Evolutionary conservation across 1,284 basidiomycete species (phyloP), one percentile per base, ranked within the genome.

Genomic region (Rhodofomes roseus): DNA sequence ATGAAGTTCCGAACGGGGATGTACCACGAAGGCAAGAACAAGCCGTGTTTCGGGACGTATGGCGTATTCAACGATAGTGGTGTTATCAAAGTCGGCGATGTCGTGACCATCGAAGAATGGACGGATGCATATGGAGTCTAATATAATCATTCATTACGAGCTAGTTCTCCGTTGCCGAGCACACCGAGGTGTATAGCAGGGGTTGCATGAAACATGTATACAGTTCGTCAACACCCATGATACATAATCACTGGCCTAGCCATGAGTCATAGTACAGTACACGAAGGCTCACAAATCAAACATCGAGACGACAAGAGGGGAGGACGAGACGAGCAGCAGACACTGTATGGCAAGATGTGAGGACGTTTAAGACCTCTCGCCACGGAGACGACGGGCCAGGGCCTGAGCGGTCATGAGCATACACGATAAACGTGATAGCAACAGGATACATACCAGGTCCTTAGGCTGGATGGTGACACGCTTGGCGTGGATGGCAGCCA

Each of bases 401-500:
- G 92, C 92, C 71, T 73, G n/a, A 0, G 39, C 5, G 18, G 51
- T 7, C 25, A 12, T 58, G 16, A 54, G 39, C 43, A 27, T 51
- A 34, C 52, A 39, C 31, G 37, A 25, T 18, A 27, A 7, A n/a
- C 43, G 2, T 16, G 43, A 20, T 4, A 9, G 20, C 53, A 22
- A 50, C 31, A 44, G 23, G 43, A 22, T 7, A 67, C 68, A 51
- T 59, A 73, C 71, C 65, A 95, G 87, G 76, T 95, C 93, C 84
- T 93, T 89, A 67, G 87, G 87, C 81, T 90, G 86, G 72, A 92
- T 92, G 66, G 90, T 93, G 64, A 96, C 95, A 76, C 92, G 92
- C 83, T 95, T 95, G 67, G 93, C 93, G 77, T 95, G 93, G 76
- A 95, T 95, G 63, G 93, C 93, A 71, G 90, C 90, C 81, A 94